phyloP scores from a whole-genome alignment of 306 rosid species.

The Medicago arabica region DNA sequence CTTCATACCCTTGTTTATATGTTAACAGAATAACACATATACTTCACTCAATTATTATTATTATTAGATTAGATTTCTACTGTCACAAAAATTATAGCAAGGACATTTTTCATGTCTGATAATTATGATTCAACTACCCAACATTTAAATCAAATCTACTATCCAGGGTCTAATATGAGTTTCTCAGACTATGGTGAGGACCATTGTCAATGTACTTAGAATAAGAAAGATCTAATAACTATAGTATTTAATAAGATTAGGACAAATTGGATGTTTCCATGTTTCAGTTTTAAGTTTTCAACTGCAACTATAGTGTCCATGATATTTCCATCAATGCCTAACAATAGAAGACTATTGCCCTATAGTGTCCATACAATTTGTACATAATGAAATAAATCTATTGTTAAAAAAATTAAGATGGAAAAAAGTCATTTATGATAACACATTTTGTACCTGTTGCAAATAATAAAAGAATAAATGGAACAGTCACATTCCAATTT shows the following conservation, averaged over 20 bases:
- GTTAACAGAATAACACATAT: too few relatives aligned
- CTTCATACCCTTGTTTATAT: too few relatives aligned
- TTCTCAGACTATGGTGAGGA: not conserved
- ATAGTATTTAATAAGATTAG: slow-evolving; percentile 32
- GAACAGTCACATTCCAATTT: slow-evolving; percentile 24
- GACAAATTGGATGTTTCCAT: slow-evolving; percentile 24
- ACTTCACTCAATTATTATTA: not conserved
- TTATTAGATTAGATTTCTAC: too few relatives aligned
- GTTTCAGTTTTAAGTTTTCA: slow-evolving; percentile 34
- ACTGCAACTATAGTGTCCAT: slow-evolving; percentile 15
- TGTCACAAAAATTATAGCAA: not conserved
- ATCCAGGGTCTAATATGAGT: slow-evolving; percentile 14
- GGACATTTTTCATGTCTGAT: slow-evolving; percentile 21
- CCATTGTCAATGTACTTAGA: slow-evolving; percentile 31
- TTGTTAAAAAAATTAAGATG: too few relatives aligned
- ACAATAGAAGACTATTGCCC: slow-evolving; percentile 10
- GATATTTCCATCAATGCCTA: slow-evolving; percentile 26
- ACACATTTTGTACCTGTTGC: not conserved
- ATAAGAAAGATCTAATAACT: slow-evolving; percentile 39
- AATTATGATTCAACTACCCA: slow-evolving; percentile 40
- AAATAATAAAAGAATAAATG: slow-evolving; percentile 2
- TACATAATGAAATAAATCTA: not conserved
- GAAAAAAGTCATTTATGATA: not conserved
- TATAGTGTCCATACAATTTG: slow-evolving; percentile 14
- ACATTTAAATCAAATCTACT: slow-evolving; percentile 32